Evolutionary conservation across 768 basidiomycete species (phyloP), one percentile per base, ranked within the genome.

Genomic region (Favolaschia claudopus): DNA sequence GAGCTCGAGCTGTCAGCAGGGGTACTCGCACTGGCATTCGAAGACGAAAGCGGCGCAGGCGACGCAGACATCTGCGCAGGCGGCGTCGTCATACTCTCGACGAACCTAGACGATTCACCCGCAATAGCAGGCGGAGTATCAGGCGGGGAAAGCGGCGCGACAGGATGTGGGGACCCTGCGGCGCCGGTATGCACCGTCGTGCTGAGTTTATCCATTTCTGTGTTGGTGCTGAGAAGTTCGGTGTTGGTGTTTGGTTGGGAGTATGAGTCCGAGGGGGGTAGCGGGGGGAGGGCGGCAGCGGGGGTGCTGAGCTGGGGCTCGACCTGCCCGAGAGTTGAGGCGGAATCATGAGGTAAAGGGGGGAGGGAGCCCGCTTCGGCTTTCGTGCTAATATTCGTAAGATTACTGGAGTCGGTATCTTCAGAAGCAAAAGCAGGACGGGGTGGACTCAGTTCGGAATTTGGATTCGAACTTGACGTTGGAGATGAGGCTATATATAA

Each of bases 101-200:
- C 24, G 36, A 38, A 50, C 9, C 39, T 50, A 2, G 36, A 50
- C n/a, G n/a, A n/a, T n/a, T n/a, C n/a, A n/a, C n/a, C n/a, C n/a
- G n/a, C n/a, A n/a, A n/a, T n/a, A n/a, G n/a, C n/a, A n/a, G n/a
- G n/a, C n/a, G n/a, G 55, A 58, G 48, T 43, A 50, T 64, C 48
- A 60, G 64, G 53, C 38, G 60, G 28, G 44, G 62, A 48, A 10
- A 43, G 43, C 3, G 72, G 69, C 34, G 60, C 66, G 51, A 69
- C 65, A 47, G 52, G 64, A 46, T 64, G 67, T 25, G 69, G 71
- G 53, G 66, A 60, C 39, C 43, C 54, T n/a, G 64, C 60, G 12
- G 58, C 51, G 27, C 58, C 58, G 34, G 58, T 59, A 38, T 59
- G 58, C 27, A 53, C 58, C 3, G 5, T n/a, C 31, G 58, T 60